Percentiles rank a stretch among this genome's conserved stretches.
Conservation (phyloP, 495 filamentous ascomycete genomes). For the Aspergillus sclerotiicarbonarius region DNA sequence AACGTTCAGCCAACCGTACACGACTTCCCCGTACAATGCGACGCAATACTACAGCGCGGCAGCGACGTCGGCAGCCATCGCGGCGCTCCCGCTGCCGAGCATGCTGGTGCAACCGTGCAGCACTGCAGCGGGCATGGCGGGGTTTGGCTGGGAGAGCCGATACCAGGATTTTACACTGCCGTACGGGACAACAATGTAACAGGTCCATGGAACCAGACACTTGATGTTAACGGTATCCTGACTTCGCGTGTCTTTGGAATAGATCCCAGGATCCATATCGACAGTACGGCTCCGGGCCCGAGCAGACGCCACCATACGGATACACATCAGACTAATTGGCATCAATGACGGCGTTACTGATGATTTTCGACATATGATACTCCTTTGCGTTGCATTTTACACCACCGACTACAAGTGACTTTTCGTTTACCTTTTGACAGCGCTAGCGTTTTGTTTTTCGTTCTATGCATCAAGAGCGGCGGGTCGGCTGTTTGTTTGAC, state of each 20-base stretch:
- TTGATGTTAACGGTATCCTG: constrained; percentile 29
- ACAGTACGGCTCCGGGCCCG: constrained; percentile 18
- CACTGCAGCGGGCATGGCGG: constrained; percentile 58
- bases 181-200: constrained; percentile 59
- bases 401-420: neutral
- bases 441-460: constrained; percentile 35
- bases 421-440: constrained; percentile 33
- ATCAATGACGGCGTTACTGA: constrained; percentile 51
- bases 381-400: constrained; percentile 32
- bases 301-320: constrained; percentile 22
- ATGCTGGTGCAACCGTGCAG: constrained; percentile 85
- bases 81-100: constrained; percentile 82
- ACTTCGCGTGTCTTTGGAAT: constrained; percentile 27
- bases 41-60: constrained; percentile 66
- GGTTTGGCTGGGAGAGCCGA: constrained; percentile 71
- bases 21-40: constrained; percentile 67
- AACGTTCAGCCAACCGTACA: constrained; percentile 76
- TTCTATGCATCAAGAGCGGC: constrained; percentile 50
- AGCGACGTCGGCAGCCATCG: constrained; percentile 58
- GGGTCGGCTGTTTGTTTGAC: constrained; percentile 51
- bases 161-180: constrained; percentile 57
- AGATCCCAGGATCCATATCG: constrained; percentile 23
- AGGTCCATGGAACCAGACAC: constrained; percentile 23
- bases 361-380: constrained; percentile 51
- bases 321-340: constrained; percentile 44